Evolutionary conservation across 345 rosid genomes (phyloP).

Genomic region (Limnanthes douglasii): DNA sequence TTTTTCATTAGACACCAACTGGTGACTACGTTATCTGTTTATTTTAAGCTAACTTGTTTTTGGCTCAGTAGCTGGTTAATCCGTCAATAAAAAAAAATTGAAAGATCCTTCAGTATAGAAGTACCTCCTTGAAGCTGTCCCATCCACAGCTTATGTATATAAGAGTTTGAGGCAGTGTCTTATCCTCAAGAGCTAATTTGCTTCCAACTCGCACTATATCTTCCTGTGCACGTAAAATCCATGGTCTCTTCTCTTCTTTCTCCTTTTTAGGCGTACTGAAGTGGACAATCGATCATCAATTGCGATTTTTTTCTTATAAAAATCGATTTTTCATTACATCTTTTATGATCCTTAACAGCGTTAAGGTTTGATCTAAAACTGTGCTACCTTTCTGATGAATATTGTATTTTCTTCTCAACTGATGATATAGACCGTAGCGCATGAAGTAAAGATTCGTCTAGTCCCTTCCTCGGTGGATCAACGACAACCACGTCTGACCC

Average conservation of each 20-base stretch:
- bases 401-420: constrained; percentile 26
- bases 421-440: constrained; percentile 39
- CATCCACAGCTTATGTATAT: constrained; percentile 96
- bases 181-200: constrained; percentile 25
- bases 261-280: constrained; percentile 25
- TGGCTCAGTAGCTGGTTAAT: too few relatives aligned
- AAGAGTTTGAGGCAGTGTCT: constrained; percentile 58
- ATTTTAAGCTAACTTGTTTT: too few relatives aligned
- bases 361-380: too few relatives aligned
- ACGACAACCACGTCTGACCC: constrained; percentile 83
- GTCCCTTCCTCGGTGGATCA: constrained; percentile 96
- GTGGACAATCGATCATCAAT: too few relatives aligned
- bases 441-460: constrained; percentile 58
- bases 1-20: too few relatives aligned
- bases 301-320: too few relatives aligned
- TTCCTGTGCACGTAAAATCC: constrained; percentile 80
- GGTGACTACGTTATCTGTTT: too few relatives aligned
- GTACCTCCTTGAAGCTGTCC: constrained; percentile 95
- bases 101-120: background rate
- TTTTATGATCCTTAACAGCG: too few relatives aligned
- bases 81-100: too few relatives aligned
- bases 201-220: constrained; percentile 54
- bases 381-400: constrained; percentile 35
- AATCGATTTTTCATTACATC: too few relatives aligned
- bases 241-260: constrained; percentile 92